Evolutionary conservation across 148 eudicot species (phyloP), one percentile per base, ranked within the genome.

Genomic region (Rhododendron henanense): DNA sequence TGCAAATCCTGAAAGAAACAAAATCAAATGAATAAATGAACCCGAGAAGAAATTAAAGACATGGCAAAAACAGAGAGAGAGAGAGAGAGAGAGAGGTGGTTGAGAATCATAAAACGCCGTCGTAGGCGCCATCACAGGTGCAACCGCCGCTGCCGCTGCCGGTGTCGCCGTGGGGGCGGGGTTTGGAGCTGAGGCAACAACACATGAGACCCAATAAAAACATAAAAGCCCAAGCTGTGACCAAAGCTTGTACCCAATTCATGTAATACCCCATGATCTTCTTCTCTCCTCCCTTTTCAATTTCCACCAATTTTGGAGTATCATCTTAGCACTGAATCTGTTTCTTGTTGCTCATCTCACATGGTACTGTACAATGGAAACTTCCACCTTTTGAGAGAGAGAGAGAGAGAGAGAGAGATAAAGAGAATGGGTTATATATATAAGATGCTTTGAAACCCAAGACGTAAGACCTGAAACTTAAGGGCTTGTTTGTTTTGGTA

Each of bases 161-260:
- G 50, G 80, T 37, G 69, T 83, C 91, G 31, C 84, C 88, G 75
- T 89, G 88, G 33, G 83, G 85, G 16, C 83, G 87, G 37, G 91
- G 90, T 23, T 88, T 86, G 86, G 91, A 75, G 90, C 88, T 91
- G 84, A 92, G 88, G 81, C 94, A 92, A 44, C 91, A 92, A 53
- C 92, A 92, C 88, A 92, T 31, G 44, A 92, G 87, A 44, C 90
- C 94, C n/a, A 90, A 47, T 33, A 92, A 44, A 45, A 91, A 16
- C 86, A 90, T 92, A 28, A 92, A 90, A 25, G 81, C 87, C 88
- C 94, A 89, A 13, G 89, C 94, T 51, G 94, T 82, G 51, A 89
- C 92, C 67, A 92, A 79, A n/a, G 91, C 93, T 84, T 91, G 88
- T 77, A 83, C 83, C 91, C 91, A 91, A 37, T 74, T 89, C 78